Evolutionary conservation across 345 rosid genomes (phyloP), one percentile per base, ranked within the genome.

Genomic region (Heritiera fomes): DNA sequence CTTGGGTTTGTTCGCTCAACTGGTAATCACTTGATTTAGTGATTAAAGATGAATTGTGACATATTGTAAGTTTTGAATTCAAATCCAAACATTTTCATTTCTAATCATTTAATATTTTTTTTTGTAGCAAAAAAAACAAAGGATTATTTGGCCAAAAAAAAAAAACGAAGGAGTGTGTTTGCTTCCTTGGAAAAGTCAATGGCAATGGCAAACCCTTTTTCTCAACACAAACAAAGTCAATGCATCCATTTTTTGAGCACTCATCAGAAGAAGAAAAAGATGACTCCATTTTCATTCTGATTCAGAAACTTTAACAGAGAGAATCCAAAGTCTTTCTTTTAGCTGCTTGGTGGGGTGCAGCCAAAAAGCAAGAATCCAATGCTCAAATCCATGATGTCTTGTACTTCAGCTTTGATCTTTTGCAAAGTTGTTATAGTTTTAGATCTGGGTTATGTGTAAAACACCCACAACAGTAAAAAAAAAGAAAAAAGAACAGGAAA

Each of bases 131-230:
- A 23, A 23, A 23, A 23, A 23, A 23, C n/a, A n/a, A n/a, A n/a
- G n/a, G 28, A 23, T 0, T 23, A 23, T 23, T 23, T 23, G 28
- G 28, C 28, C 28, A 23, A 23, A 23, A 23, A 23, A 23, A 23
- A 23, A 72, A 72, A 53, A 41, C 17, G 53, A 34, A 6, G 46
- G 62, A 52, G 41, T 53, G 15, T 72, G 61, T 49, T 34, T 53
- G 15, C 46, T 52, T 52, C 47, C 32, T 72, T 15, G 75, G 63
- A 47, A 72, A 72, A 72, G 62, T 53, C 75, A 72, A 72, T 53
- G 46, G 17, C 38, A 34, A 34, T 34, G 38, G 38, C 30, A 34
- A 28, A 7, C 58, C 75, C 75, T 28, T 71, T 46, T 30, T 28
- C n/a, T 23, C 9, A 47, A 50, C 60, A 2, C 75, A 30, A 28